Evolutionary conservation across 495 filamentous ascomycete genomes (phyloP), one percentile per base, ranked within the genome.

Genomic region (Delitschia confertaspora): DNA sequence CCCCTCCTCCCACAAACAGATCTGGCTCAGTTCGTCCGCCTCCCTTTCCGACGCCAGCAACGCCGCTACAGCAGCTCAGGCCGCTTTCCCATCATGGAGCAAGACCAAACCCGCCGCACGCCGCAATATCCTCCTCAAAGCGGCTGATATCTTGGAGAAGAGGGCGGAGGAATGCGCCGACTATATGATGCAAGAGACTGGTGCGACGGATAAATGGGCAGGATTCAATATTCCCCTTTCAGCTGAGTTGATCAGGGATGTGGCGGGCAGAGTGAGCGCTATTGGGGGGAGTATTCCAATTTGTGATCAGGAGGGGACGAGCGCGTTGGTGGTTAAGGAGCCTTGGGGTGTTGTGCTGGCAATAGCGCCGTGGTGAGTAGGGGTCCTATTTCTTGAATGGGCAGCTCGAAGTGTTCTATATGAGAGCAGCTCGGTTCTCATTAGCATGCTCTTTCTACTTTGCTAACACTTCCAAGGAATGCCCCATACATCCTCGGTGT

Each of bases 301-400:
- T 7, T 65, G 72, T 6, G 53, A 59, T 2, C 60, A 76, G 16
- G 65, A 74, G n/a, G 72, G 72, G 5, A 67, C 66, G 27, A 68
- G 70, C n/a, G 80, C 82, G 0, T 68, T 93, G 55, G 65, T 93
- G n/a, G 64, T 77, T 35, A 83, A 80, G 54, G 82, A 93, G 60
- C 87, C 87, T 3, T 86, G 77, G 51, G 87, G 87, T 14, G 85
- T 91, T 19, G 64, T 88, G 2, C 66, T 95, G 10, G 78, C 74
- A 21, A 85, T 93, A 62, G 86, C 85, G 14, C 86, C 88, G 21
- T 94, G 88, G 62, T 60, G 22, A 37, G 57, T 47, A 13, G 6
- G 34, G 11, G 6, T 8, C 0, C 11, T 32, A 2, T 32, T 24
- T 29, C 6, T 34, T n/a, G n/a, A n/a, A n/a, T n/a, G n/a, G n/a